Base-by-base conservation (phyloP, 2,329 filamentous ascomycete species). In the Sporothrix phasma region DNA sequence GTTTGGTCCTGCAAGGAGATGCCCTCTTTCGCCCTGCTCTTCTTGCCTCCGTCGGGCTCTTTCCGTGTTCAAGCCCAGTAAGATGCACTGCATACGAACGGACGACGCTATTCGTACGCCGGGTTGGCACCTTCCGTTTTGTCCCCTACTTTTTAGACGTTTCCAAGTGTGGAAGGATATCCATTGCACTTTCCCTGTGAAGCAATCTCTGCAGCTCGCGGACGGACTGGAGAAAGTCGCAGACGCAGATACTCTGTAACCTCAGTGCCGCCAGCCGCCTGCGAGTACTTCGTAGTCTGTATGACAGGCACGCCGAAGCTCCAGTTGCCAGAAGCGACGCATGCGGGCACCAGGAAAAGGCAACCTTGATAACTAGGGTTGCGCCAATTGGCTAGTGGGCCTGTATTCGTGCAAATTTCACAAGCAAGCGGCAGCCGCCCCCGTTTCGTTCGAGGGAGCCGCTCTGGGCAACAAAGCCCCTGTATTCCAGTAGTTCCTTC, bases 301-400 rank as follows among this genome's bases (percentile, higher is more conserved):
- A 37, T 29, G n/a, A n/a, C 24, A 37, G 37, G 34, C 53, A 19
- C 62, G 51, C 47, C 62, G 29, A n/a, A 49, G 54, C 45, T 49
- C 22, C 51, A 37, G 43, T 8, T 22, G 22, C 43, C 62, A 53
- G 24, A 24, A 39, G 54, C 41, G 26, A 19, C n/a, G 31, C 29
- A 41, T 64, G 41, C 58, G 63, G 58, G 46, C 64, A 62, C 24
- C 51, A 59, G 59, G 59, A 62, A 37, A 65, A 43, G 13, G 41
- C 49, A 56, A 56, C 54, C 22, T 41, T 29, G 49, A 65, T 59
- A 56, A 59, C 59, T 43, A 43, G 59, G 49, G 51, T 34, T 65
- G 51, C 64, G 51, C 64, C 51, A 62, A 65, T 62, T 62, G 59
- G 51, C 41, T 62, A 41, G 59, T n/a, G 41, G 58, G 10, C 10